phyloP scores from a whole-genome alignment of 2,329 filamentous ascomycete genomes.

The Metarhizium rileyi region DNA sequence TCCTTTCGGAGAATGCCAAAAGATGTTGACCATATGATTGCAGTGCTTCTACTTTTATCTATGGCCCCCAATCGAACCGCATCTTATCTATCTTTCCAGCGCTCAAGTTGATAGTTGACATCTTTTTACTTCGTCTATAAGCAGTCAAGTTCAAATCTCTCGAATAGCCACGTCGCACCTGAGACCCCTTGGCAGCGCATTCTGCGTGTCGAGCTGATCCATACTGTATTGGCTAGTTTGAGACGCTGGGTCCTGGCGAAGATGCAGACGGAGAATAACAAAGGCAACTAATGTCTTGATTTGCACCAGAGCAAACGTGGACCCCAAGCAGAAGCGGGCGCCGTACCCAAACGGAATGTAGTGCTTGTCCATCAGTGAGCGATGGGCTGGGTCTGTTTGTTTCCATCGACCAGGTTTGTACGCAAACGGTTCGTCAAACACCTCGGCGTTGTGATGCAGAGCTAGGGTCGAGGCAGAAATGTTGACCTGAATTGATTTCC shows the following conservation, averaged over 20 bases:
- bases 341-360: constrained; percentile 1
- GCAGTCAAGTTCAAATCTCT: background rate
- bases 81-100: too few species aligned
- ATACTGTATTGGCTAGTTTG: background rate
- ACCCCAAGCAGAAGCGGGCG: background rate
- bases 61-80: too few species aligned
- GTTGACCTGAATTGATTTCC: background rate
- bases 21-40: too few species aligned
- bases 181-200: background rate
- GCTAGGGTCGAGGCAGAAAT: background rate
- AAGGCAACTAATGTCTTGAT: background rate
- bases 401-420: background rate
- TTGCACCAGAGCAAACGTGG: background rate
- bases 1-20: too few species aligned
- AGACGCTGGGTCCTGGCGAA: background rate
- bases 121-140: background rate
- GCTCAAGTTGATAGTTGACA: too few species aligned
- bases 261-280: background rate
- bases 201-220: background rate
- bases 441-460: background rate
- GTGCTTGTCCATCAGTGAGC: background rate
- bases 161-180: background rate
- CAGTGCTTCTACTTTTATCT: too few species aligned
- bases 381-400: background rate
- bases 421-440: background rate